Percentiles rank a stretch among this genome's conserved stretches.
Conservation (phyloP, 2,329 filamentous ascomycete genomes). For the Ceratocystis harringtonii region DNA sequence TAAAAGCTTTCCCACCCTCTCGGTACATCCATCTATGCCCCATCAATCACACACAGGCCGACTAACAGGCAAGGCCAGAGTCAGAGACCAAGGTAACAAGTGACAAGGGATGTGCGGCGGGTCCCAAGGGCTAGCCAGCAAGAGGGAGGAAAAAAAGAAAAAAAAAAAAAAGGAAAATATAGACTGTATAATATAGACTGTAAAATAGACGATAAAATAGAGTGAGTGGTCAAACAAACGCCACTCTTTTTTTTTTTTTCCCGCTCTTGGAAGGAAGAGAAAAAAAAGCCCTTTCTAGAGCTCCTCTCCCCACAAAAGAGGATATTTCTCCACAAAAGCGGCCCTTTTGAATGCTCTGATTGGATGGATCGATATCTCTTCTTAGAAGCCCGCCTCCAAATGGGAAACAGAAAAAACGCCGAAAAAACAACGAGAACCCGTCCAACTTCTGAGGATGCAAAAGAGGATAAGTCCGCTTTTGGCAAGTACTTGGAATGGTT, state of each 20-base stretch:
- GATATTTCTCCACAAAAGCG: not conserved
- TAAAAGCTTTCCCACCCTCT: slow-evolving; percentile 6
- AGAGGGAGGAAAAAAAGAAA: not conserved
- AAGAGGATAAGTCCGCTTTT: not conserved
- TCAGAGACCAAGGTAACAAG: not conserved
- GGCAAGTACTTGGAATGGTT: not conserved
- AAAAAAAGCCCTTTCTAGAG: not conserved
- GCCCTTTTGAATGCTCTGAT: not conserved
- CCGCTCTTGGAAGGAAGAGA: not conserved
- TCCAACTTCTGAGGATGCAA: not conserved
- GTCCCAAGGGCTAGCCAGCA: not conserved
- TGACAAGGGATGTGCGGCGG: not conserved
- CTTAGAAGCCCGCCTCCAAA: not conserved
- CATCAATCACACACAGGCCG: not conserved
- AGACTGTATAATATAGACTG: not conserved
- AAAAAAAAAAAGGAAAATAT: not conserved
- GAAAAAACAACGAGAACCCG: not conserved
- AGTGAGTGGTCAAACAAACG: not conserved
- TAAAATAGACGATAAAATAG: not conserved
- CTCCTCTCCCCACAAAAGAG: not conserved
- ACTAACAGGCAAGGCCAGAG: not conserved
- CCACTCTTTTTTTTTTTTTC: not conserved
- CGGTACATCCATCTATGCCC: not conserved
- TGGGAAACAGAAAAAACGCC: not conserved
- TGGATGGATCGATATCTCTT: not conserved